Evolutionary conservation across 2,329 filamentous ascomycete species (phyloP), one percentile per base, ranked within the genome.

Genomic region (Aspergillus luchuensis): DNA sequence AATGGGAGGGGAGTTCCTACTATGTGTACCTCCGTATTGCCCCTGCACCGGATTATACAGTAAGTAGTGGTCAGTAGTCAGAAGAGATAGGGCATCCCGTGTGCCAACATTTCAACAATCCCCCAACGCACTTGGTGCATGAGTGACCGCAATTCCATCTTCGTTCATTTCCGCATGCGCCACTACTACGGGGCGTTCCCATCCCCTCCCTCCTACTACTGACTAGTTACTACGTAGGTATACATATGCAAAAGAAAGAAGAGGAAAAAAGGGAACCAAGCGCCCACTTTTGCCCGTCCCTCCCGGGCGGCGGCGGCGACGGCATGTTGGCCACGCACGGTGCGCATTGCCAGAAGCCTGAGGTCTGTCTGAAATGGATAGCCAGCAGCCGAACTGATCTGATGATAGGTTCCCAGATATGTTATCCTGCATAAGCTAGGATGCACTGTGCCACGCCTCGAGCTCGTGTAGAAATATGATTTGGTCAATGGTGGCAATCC

Each of bases 391-490:
- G 23, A 41, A 45, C 11, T 47, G 48, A 54, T 38, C 13, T 48
- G 38, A 45, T 64, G 64, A 64, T 64, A 64, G 63, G 61, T 59
- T 65, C 62, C 63, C 61, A 63, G 56, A 33, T 49, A 30, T 53
- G 47, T 43, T 60, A 60, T 41, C 49, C 45, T 58, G 61, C 65
- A 66, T 60, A 54, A 19, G 58, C 63, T 59, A 60, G 62, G 28
- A 33, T 43, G 38, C 41, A 48, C 47, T 43, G 48, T 50, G 43
- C 53, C 53, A 54, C 63, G 61, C 61, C 61, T 58, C 61, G 56
- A 47, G 63, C 63, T 65, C 63, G 63, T 64, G 63, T 58, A 62
- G 57, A 39, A 49, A 61, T 56, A 49, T 64, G 63, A 65, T 64
- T 62, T 56, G 63, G 55, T 60, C 51, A 23, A 23, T 49, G 49